phyloP scores from a whole-genome alignment of 768 basidiomycete genomes.

The Tylopilus plumbeoviolaceoides region DNA sequence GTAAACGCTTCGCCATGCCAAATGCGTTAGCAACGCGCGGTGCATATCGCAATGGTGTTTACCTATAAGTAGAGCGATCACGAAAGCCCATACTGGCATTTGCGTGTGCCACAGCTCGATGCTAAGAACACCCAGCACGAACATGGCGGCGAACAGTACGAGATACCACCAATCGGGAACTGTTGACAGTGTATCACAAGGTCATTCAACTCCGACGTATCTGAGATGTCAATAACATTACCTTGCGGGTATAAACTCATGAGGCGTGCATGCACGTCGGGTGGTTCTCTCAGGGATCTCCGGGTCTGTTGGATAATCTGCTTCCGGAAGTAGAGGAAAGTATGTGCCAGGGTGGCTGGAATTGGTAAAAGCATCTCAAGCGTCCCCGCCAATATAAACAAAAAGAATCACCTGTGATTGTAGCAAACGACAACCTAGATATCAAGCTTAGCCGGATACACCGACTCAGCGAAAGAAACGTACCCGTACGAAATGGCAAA shows the following conservation, averaged over 20 bases:
- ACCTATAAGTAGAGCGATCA: constrained; percentile 59
- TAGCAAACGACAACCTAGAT: constrained; percentile 74
- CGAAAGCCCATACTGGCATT: constrained; percentile 67
- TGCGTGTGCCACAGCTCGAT: constrained; percentile 71
- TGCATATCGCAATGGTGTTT: constrained; percentile 14
- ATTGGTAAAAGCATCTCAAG: neutral
- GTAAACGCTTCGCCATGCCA: constrained; percentile 30
- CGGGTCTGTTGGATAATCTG: constrained; percentile 73
- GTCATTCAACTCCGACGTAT: neutral
- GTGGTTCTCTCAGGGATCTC: constrained; percentile 68
- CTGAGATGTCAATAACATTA: neutral
- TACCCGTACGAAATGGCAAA: constrained; percentile 32
- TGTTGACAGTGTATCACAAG: neutral
- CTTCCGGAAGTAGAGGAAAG: constrained; percentile 65
- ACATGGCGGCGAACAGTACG: constrained; percentile 65
- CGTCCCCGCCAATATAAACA: neutral
- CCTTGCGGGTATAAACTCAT: constrained; percentile 66
- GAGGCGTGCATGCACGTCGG: constrained; percentile 79
- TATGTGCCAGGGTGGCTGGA: constrained; percentile 28
- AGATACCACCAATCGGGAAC: constrained; percentile 88
- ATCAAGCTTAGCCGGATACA: constrained; percentile 36
- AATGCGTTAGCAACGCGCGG: neutral
- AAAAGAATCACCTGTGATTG: constrained; percentile 54
- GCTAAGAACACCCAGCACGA: constrained; percentile 61
- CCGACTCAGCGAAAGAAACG: neutral